Evolutionary conservation across 352 stramenopile genomes (phyloP), one percentile per base, ranked within the genome.

Genomic region (Pythium rishiriense): DNA sequence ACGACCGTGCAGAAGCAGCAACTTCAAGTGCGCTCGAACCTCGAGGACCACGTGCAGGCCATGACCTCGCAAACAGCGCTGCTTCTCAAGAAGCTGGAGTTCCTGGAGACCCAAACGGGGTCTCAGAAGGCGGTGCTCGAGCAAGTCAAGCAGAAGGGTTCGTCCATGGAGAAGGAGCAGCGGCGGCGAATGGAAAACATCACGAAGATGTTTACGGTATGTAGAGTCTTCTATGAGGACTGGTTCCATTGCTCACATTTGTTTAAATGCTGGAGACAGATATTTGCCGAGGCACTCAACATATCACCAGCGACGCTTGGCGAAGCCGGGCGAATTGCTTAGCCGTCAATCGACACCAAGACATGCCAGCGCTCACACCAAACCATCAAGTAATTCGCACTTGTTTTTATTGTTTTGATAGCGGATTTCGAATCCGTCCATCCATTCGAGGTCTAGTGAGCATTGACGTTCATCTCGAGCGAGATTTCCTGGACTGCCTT

Each of bases 401-500:
- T 60, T 52, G 25, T 64, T 62, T 72, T 73, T 72, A 70, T 54
- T 69, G 61, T 63, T 61, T 67, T 57, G 68, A 54, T 26, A 47
- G 43, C 9, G 5, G n/a, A 3, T 35, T 9, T 15, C 41, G 42
- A n/a, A 11, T 25, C 28, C 3, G 17, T 42, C 7, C 10, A 53
- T 37, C 21, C 11, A 25, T 54, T 24, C 12, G 14, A 28, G 28
- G 42, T 68, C 52, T 64, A 68, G 39, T 74, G 64, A 21, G 45
- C 80, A 63, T 76, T 79, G 41, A 75, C 74, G 61, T 91, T 94
- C 77, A 92, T 92, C 57, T 94, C 80, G 33, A 94, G 76, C 65
- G 92, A 98, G 43, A 95, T 88, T 59, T 98, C 82, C 66, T 99
- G 97, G 70, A 99, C 96, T 0, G 94, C 85, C 70, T 98, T 94